Percentiles rank a stretch among this genome's conserved stretches.
phyloP scores from a whole-genome alignment of 2,329 filamentous ascomycete genomes.

The Pseudogymnoascus sp. region DNA sequence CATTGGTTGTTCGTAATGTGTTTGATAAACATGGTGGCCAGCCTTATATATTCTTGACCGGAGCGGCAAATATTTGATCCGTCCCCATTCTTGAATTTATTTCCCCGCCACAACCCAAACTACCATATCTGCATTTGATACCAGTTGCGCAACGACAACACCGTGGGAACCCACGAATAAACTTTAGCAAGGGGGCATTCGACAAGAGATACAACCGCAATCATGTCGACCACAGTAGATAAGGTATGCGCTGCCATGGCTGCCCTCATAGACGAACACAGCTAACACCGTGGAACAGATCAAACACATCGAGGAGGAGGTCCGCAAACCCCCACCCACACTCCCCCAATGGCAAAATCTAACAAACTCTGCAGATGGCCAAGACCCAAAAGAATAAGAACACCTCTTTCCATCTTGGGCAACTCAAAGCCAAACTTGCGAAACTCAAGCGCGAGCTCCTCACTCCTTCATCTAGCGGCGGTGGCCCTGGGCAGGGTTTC shows the following conservation, averaged over 20 bases:
- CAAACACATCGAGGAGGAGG: conserved; percentile 93
- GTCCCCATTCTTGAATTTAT: background rate
- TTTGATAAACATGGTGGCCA: background rate
- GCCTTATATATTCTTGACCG: background rate
- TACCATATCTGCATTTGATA: conserved; percentile 6
- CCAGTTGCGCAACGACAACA: conserved; percentile 5
- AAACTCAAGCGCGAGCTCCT: conserved; percentile 96
- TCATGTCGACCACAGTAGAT: conserved; percentile 94
- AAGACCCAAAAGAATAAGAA: conserved; percentile 96
- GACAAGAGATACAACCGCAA: conserved; percentile 26
- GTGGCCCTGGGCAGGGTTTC: conserved; percentile 81
- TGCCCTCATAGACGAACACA: conserved; percentile 27
- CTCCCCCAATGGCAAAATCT: conserved; percentile 15
- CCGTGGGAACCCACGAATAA: background rate
- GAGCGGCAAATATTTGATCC: background rate
- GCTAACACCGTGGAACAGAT: conserved; percentile 50
- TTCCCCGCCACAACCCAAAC: conserved; percentile 8
- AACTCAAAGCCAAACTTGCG: conserved; percentile 95
- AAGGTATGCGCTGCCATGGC: conserved; percentile 53
- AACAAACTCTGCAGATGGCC: conserved; percentile 60
- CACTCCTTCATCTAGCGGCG: conserved; percentile 74
- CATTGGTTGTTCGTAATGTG: background rate
- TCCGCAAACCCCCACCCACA: conserved; percentile 37
- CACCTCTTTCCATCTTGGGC: conserved; percentile 86
- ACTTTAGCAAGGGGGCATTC: conserved; percentile 1